Evolutionary conservation across 2,329 filamentous ascomycete genomes (phyloP), one percentile per base, ranked within the genome.

Genomic region (Fusarium cyanostomum): DNA sequence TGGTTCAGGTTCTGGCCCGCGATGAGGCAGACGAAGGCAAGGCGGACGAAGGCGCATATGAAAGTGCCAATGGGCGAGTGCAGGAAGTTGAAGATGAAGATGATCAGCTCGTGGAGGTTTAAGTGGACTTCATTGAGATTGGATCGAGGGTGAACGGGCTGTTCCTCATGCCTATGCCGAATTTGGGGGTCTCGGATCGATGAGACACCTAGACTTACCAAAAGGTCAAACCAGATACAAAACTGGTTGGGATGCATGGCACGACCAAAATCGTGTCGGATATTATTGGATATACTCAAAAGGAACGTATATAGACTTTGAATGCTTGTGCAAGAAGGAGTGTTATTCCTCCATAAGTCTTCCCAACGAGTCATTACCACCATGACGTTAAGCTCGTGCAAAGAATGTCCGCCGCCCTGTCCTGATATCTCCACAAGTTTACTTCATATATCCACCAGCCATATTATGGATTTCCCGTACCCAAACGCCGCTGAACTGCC

Each of bases 1-100:
- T 98, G 49, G 95, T 99, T 42, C 92, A 99, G 73, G 88, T 97
- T 7, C 75, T 97, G 59, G 92, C 93, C 87, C 83, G 92, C 53
- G 92, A 93, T 39, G 93, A 95, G 73, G 88, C 79, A 12, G 72
- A 66, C 4, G 80, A 78, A 39, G 71, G 67, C 37, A 72, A 80
- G 46, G 76, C 33, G 18, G 56, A 44, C 4, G 55, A 66, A 76
- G 35, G 68, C 72, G 52, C 75, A 80, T 56, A 35, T 1, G 81
- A 83, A 53, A 73, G 75, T 65, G 65, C 79, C 78, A 63, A 63
- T 18, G 55, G 48, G 5, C 83, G 67, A 69, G 78, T 76, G 58
- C 78, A 81, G 34, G 82, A 83, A 62, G 55, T 79, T 9, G 74
- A 77, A 10, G 82, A 82, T 38, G 83, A 86, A 7, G 84, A 87